Base-by-base conservation (phyloP, 768 basidiomycete genomes). In the Collybia sp. region DNA sequence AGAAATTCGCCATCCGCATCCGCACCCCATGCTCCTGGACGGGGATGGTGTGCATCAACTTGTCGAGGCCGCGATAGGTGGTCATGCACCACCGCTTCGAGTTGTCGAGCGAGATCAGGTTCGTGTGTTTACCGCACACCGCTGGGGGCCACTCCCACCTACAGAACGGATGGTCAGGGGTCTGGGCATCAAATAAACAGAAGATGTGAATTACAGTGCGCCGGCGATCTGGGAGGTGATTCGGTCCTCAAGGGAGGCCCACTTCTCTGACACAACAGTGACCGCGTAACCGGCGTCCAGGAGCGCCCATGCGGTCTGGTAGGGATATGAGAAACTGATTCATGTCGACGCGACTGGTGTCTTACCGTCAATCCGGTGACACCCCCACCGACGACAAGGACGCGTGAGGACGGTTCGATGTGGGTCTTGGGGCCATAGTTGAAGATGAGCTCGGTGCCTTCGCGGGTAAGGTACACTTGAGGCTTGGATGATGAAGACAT, bases 131-230 rank as follows among this genome's bases (percentile, higher is more conserved):
- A 38, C 68, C 68, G 48, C 68, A 68, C 15, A 69, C 68, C 2
- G 68, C 68, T n/a, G 68, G 67, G 1, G 67, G 67, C 50, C 59
- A 68, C 47, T 69, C 68, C 68, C 68, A 68, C 16, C 63, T 62
- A 40, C 40, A 42, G 32, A 19, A 30, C 5, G 25, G 8, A 25
- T 13, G 6, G 35, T 38, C 31, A 49, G 36, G 44, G 46, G 1
- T 51, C 40, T 40, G 16, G 25, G 12, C 33, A 34, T 35, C 25
- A 16, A 19, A 31, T 30, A 16, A 19, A 31, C 38, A 31, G 31
- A 35, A 5, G 13, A 15, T 3, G 8, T 25, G 25, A 50, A 59
- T 47, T 51, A 63, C 61, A 65, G 43, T 5, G 60, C 60, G 12
- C 59, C 59, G 33, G 59, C 57, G 19, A 60, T 58, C 40, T 60